phyloP scores from a whole-genome alignment of 306 rosid species.

The Vigna radiata region DNA sequence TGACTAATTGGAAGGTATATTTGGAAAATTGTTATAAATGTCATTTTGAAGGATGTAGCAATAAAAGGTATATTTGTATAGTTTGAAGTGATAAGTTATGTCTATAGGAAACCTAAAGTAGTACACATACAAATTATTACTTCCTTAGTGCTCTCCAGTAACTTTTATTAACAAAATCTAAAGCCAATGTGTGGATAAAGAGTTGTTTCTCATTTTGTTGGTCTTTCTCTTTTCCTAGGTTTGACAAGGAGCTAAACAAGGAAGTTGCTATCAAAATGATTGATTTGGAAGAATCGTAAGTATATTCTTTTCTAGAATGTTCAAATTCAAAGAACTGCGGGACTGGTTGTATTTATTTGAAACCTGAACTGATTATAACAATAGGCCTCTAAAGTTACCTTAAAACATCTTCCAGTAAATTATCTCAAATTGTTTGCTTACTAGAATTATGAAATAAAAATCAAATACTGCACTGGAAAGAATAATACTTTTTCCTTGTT shows the following conservation, averaged over 20 bases:
- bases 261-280: constrained; percentile 95
- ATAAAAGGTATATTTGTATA: neutral
- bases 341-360: constrained; percentile 2
- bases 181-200: neutral
- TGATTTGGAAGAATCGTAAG: constrained; percentile 98
- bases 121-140: neutral
- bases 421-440: neutral
- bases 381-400: neutral
- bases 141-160: constrained; percentile 1
- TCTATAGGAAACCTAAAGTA: neutral
- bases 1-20: constrained; percentile 2
- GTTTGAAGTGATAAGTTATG: neutral
- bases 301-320: constrained; percentile 34
- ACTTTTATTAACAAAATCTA: constrained; percentile 20
- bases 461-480: constrained; percentile 20
- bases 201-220: constrained; percentile 20
- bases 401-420: constrained; percentile 9
- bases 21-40: neutral
- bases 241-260: constrained; percentile 85
- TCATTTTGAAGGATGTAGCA: constrained; percentile 6
- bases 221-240: constrained; percentile 61
- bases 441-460: constrained; percentile 23
- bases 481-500: constrained; percentile 16
- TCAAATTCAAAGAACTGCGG: neutral
- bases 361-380: constrained; percentile 24